Evolutionary conservation across 2,329 filamentous ascomycete genomes (phyloP).

Genomic region (Aspergillus sp.): DNA sequence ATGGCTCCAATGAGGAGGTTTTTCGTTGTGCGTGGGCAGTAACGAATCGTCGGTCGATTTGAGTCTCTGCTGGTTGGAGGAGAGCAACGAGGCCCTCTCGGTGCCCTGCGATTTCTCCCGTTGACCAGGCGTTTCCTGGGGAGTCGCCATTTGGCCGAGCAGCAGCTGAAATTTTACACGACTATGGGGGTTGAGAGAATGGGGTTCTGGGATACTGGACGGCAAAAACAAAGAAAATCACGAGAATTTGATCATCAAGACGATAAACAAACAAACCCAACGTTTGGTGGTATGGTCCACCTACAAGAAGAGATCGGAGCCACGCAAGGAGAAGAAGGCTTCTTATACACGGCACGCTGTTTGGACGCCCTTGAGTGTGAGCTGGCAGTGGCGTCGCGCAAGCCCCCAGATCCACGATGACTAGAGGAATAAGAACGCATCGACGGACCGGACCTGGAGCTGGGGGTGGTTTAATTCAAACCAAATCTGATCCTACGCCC

Average conservation of each 20-base stretch:
- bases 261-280: neutral
- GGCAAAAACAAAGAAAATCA: too few relatives aligned
- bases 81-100: conserved; percentile 7
- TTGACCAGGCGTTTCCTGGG: conserved; percentile 4
- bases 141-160: neutral
- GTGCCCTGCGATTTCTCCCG: conserved; percentile 4
- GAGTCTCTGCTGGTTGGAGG: conserved; percentile 14
- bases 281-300: neutral
- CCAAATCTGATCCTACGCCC: too few relatives aligned
- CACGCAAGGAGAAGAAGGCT: neutral
- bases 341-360: neutral
- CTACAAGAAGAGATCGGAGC: neutral
- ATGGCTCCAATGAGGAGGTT: conserved; percentile 14
- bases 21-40: conserved; percentile 27
- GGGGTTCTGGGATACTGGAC: too few relatives aligned
- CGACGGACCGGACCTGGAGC: too few relatives aligned
- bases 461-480: too few relatives aligned
- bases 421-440: neutral
- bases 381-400: neutral
- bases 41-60: conserved; percentile 15
- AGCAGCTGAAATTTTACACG: neutral
- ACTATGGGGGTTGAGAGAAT: too few relatives aligned
- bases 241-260: neutral
- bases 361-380: neutral
- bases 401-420: neutral